Base-by-base conservation (phyloP, 164 flowering plant genomes). In the Annona cherimola region DNA sequence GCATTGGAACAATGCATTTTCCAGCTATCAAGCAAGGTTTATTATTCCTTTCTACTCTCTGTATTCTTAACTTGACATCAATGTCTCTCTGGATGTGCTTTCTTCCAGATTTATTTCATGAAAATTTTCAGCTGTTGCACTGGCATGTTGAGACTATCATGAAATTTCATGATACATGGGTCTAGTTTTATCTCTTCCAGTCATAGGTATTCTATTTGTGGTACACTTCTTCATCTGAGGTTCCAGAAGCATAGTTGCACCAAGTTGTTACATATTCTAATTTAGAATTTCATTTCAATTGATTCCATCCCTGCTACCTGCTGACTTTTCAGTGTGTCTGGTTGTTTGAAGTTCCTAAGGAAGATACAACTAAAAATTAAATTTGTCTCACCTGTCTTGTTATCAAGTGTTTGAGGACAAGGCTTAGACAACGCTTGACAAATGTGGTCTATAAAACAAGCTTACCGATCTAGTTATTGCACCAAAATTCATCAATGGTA, bases 1-100 rank as follows among this genome's bases (percentile, higher is more conserved):
- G 88, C 90, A 9, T 63, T 94, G 42, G 98, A 91, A 70, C 81
- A 81, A 3, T 91, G 94, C 82, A 85, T 91, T 66, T 75, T 79
- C 41, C 81, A 85, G 75, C 85, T 93, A 61, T 84, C 94, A 73
- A 69, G 77, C 8, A 91, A 90, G 96, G 98, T 89, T 69, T 77
- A 76, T 76, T 20, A 66, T 42, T 72, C 39, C 61, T 73, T 9
- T 67, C 72, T 9, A 5, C 14, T 62, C 20, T 55, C 64, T 12
- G 64, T 41, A 14, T 16, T 5, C 46, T 66, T 50, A 45, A 40
- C 3, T 42, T 69, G 3, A 69, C 5, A 64, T 40, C 4, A 64
- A 40, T n/a, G 5, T 14, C 43, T 9, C 41, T 11, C 19, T 61
- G 18, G 18, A 61, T 26, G 35, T 26, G 35, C 35, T 26, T 26